A percentile compares a stretch with the other conserved stretches of the same genome.
Evolutionary conservation across 1,284 basidiomycete genomes (phyloP).

Genomic region (Tilletiopsis washingtonensis): DNA sequence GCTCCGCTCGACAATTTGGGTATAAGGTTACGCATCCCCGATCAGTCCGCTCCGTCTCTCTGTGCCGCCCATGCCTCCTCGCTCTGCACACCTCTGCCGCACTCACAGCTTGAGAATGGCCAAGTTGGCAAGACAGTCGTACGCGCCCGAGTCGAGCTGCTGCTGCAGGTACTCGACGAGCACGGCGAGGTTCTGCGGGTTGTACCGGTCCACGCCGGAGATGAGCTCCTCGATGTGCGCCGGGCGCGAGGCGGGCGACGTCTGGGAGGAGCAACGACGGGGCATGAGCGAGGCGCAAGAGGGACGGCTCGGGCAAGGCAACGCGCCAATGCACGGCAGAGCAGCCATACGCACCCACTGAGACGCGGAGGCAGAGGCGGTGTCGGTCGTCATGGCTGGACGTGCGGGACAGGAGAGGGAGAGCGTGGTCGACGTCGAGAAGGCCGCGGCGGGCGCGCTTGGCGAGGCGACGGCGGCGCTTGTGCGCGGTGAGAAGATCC

Average conservation of each 20-base stretch:
- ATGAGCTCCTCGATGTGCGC: conserved; percentile 43
- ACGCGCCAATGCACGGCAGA: too few species aligned
- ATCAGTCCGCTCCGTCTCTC: background rate
- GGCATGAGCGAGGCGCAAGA: too few species aligned
- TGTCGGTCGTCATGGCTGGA: too few species aligned
- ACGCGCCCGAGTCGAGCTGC: conserved; percentile 70
- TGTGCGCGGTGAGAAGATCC: too few species aligned
- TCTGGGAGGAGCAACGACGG: background rate
- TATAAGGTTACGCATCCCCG: background rate
- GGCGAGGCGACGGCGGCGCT: too few species aligned
- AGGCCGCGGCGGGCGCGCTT: too few species aligned
- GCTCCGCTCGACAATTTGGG: conserved; percentile 9
- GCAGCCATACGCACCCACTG: too few species aligned
- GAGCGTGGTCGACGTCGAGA: too few species aligned
- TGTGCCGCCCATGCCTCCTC: too few species aligned
- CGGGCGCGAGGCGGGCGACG: conserved; percentile 26
- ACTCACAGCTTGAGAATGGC: conserved; percentile 74
- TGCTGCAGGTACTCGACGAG: conserved; percentile 90
- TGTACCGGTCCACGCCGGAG: conserved; percentile 71
- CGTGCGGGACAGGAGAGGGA: too few species aligned
- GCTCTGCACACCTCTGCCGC: background rate
- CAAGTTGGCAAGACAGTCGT: conserved; percentile 86
- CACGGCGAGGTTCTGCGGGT: conserved; percentile 82
- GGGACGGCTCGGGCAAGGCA: too few species aligned
- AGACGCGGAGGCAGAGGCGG: too few species aligned